phyloP scores from a whole-genome alignment of 768 basidiomycete genomes.

The Hypsizygus marmoreus region DNA sequence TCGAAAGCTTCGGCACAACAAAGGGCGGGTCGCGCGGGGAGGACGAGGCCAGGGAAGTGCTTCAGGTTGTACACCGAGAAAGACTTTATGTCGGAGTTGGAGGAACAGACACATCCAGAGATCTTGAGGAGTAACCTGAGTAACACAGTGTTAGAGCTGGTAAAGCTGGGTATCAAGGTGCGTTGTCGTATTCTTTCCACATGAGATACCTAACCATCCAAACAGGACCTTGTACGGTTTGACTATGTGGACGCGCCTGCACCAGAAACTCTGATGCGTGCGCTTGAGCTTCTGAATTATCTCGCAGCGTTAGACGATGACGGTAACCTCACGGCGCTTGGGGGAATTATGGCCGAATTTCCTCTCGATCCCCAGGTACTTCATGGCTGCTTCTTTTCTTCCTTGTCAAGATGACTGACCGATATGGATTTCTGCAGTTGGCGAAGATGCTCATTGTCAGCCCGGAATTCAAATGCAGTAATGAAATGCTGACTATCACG shows the following conservation, averaged over 20 bases:
- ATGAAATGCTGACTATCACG: conserved; percentile 92
- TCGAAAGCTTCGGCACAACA: conserved; percentile 97
- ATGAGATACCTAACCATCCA: conserved; percentile 1
- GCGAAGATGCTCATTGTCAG: conserved; percentile 93
- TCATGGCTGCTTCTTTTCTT: too few relatives aligned
- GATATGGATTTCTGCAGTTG: conserved; percentile 45
- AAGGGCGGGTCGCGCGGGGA: conserved; percentile 92
- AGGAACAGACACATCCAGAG: conserved; percentile 97
- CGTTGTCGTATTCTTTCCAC: conserved; percentile 4
- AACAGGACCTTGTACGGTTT: conserved; percentile 79
- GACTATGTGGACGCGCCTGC: conserved; percentile 94
- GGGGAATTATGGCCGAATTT: conserved; percentile 95
- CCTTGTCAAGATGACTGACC: not conserved
- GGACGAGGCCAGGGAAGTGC: conserved; percentile 96
- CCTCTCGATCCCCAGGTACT: conserved; percentile 94
- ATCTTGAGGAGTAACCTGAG: conserved; percentile 92
- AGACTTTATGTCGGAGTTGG: conserved; percentile 93
- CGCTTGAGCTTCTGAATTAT: conserved; percentile 91
- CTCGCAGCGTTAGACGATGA: conserved; percentile 93
- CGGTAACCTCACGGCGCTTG: conserved; percentile 84
- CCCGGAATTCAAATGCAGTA: conserved; percentile 94
- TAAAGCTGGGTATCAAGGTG: conserved; percentile 91
- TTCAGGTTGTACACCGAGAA: conserved; percentile 97
- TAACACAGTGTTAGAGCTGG: conserved; percentile 89
- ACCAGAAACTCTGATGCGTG: conserved; percentile 96